Percentiles rank a stretch among this genome's conserved stretches.
phyloP scores from a whole-genome alignment of 768 basidiomycete genomes.

The Trametes villosa region DNA sequence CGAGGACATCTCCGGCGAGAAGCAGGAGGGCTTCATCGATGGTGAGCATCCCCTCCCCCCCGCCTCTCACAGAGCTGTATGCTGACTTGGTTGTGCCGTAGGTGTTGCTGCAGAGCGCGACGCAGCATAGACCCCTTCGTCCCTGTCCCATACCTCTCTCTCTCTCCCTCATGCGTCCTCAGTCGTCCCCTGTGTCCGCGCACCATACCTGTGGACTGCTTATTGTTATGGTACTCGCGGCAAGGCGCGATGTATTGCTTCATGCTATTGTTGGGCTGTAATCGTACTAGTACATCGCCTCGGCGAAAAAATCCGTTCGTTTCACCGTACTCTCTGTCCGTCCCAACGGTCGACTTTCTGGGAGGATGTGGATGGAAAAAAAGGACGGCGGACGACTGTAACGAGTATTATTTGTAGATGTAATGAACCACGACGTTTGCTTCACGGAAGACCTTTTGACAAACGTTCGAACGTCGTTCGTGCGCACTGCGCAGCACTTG shows the following conservation, averaged over 20 bases:
- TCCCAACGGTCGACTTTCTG: not conserved
- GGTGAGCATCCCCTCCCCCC: constrained; percentile 13
- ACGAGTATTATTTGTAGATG: not conserved
- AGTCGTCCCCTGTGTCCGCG: no score
- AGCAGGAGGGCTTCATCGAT: constrained; percentile 61
- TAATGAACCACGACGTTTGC: not conserved
- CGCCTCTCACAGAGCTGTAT: no score
- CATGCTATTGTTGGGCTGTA: not conserved
- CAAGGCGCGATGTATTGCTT: no score
- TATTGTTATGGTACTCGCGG: no score
- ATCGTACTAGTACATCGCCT: not conserved
- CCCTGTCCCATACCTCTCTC: no score
- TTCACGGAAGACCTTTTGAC: no score
- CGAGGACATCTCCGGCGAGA: constrained; percentile 77
- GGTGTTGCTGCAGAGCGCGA: not conserved
- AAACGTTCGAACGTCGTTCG: no score
- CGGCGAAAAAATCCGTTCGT: not conserved
- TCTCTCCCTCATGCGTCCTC: no score
- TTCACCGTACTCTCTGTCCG: no score
- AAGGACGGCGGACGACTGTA: not conserved
- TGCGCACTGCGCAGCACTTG: no score
- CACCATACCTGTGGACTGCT: no score
- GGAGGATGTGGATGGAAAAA: not conserved
- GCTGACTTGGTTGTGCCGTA: not conserved
- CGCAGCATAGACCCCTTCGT: no score